Conservation (phyloP, 1,284 basidiomycete genomes). For the Hymenochaete sp. region DNA sequence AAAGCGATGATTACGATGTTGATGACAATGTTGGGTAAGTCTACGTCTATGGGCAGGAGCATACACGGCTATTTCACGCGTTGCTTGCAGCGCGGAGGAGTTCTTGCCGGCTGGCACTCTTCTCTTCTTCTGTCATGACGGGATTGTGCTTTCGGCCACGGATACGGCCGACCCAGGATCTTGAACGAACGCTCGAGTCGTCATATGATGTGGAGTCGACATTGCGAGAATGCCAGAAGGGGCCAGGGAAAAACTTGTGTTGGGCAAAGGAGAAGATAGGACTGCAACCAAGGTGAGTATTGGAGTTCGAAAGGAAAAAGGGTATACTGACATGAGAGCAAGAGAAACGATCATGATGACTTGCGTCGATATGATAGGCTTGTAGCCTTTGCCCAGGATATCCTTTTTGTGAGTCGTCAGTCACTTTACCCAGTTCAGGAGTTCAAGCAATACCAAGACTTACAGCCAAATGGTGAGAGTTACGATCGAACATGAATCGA, state of each 20-base stretch:
- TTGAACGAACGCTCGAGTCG: slow-evolving; percentile 9
- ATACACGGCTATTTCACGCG: too few relatives aligned
- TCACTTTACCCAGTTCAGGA: neutral
- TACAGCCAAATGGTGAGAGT: slow-evolving; percentile 47
- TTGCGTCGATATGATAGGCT: slow-evolving; percentile 36
- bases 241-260: slow-evolving; percentile 32
- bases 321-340: slow-evolving; percentile 31
- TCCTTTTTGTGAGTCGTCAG: slow-evolving; percentile 30
- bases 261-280: slow-evolving; percentile 33
- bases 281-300: slow-evolving; percentile 21
- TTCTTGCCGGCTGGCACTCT: too few relatives aligned
- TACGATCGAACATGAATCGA: slow-evolving; percentile 54
- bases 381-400: slow-evolving; percentile 37
- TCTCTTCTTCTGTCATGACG: too few relatives aligned
- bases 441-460: slow-evolving; percentile 21
- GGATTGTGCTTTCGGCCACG: neutral
- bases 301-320: neutral
- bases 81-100: too few relatives aligned
- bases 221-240: slow-evolving; percentile 24
- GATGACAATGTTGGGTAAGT: too few relatives aligned
- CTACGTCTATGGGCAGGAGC: too few relatives aligned
- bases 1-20: too few relatives aligned
- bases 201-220: slow-evolving; percentile 7
- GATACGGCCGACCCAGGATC: slow-evolving; percentile 8
- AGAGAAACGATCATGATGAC: slow-evolving; percentile 41